Evolutionary conservation across 805 yeast genomes (phyloP), one percentile per base, ranked within the genome.

Genomic region (Starmerella etchellsii): DNA sequence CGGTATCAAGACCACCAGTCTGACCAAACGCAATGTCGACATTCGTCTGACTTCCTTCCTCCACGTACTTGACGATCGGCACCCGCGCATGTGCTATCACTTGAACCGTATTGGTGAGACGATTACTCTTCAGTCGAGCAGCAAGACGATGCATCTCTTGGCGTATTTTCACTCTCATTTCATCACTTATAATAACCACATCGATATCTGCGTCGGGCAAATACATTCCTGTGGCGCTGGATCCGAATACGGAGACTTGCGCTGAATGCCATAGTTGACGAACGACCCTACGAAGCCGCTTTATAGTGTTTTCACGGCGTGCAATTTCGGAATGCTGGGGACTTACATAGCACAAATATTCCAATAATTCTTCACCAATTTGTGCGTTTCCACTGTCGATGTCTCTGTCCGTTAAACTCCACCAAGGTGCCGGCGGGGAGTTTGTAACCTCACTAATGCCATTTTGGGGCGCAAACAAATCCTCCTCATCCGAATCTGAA

Each of bases 131-230:
- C 46, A 88, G 65, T 52, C 69, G 73, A 4, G 84, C 74, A 2
- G 94, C 76, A 10, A 88, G 64, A 52, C 76, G 77, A 56, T 78
- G 85, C 34, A 88, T 61, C 20, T 73, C 64, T n/a, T 74, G 68
- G 54, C 82, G 71, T 2, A 78, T 76, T 13, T 64, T 61, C 15
- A 67, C 61, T 19, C 31, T 18, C 31, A 37, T 16, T 15, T 27
- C 37, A 19, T 39, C 33, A 13, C 40, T 29, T 3, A 78, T 66
- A 20, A 88, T 72, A 34, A 87, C 96, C 76, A 91, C 78, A 60
- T 88, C 98, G 25, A 88, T 84, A 66, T 88, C 98, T 0, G 95
- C 83, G 2, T 94, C 94, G 0, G 97, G 97, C 15, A 88, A 66
- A 55, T 85, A 88, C 46, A 88, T 64, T 55, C 87, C 95, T 0